Evolutionary conservation across 139 green algal species (phyloP), one percentile per base, ranked within the genome.

Genomic region (Closterium sp.): DNA sequence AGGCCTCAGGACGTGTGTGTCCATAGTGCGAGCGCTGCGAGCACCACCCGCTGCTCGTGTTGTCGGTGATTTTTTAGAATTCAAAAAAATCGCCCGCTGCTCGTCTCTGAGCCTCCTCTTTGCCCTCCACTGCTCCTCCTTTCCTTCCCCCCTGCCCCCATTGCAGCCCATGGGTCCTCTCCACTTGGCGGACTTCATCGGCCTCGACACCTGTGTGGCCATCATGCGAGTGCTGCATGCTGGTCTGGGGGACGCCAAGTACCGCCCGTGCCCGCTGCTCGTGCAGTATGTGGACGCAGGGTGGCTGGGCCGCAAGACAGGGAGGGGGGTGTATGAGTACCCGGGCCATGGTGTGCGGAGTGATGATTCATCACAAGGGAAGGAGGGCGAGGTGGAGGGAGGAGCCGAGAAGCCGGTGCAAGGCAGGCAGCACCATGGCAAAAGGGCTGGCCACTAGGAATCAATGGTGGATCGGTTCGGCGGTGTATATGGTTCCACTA

Each of bases 91-190:
- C n/a, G 38, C 38, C 4, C 38, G 16, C 38, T 66, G 38, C 38
- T 66, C 38, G 4, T 55, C 36, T 6, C 36, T 66, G 10, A 23
- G 2, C 21, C 38, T 1, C 38, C 38, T 55, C 38, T 66, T 12
- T 66, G 38, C 6, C 7, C 38, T 21, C 38, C 38, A 23, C 4
- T 66, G 38, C 38, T 19, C 8, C 10, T 23, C 21, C 16, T 12
- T 1, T 12, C 21, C 38, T 12, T 12, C 38, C 38, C 38, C 4
- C 21, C 38, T 23, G 38, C 7, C 38, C 38, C 38, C 38, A 12
- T 10, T 12, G 66, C 89, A 91, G 90, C 95, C 95, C 16, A 96
- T 97, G 94, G 97, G 76, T 28, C 76, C 76, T 85, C 9, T 85
- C 5, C 76, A 85, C 25, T 10, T 85, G 76, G 76, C 76, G 25